Base-by-base conservation (phyloP, 768 basidiomycete species). In the Tylopilus felleus region DNA sequence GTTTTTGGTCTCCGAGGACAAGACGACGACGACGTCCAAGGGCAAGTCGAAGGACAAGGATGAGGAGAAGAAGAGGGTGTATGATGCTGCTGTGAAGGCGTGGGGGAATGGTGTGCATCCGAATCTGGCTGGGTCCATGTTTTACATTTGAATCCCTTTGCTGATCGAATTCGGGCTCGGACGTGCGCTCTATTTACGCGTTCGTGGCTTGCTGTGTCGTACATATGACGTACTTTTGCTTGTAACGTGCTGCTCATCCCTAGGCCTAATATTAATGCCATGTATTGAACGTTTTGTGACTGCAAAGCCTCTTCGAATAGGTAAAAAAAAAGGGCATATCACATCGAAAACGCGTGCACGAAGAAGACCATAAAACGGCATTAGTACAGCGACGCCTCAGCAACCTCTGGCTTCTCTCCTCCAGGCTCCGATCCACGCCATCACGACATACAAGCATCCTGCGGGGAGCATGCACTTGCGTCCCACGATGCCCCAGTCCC, bases 401-500 rank as follows among this genome's bases (percentile, higher is more conserved):
- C 70, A 68, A 1, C 50, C 55, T 8, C 60, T 56, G 1, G 36
- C n/a, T 58, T 82, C 80, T 56, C 73, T 61, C 38, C 74, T 68
- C 57, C 80, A 67, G 19, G 74, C 73, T 36, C 69, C 66, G 12
- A 75, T 71, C 90, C 91, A 93, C 13, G 88, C 86, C 85, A 88
- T 93, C 16, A 88, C 73, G 57, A 86, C 82, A 70, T 93, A 93
- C 59, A 89, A 73, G 17, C 85, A 66, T 7, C 84, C 86, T 21
- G 85, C 85, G 3, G 91, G 91, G 48, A 92, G 66, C 44, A 83
- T 79, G 62, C 91, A 92, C 66, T 82, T 81, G 53, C 79, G 66
- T 16, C 78, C 74, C 2, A 94, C 88, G 65, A 82, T 80, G 36
- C 69, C 74, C 91, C 92, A 93, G 69, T 94, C 85, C 91, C 89